A percentile compares a stretch with the other conserved stretches of the same genome.
These are phyloP conservation scores for Rhynchospora pubera DNA, from an alignment of 176 grass and related monocot genomes.

Conservation along the genomic window DNA sequence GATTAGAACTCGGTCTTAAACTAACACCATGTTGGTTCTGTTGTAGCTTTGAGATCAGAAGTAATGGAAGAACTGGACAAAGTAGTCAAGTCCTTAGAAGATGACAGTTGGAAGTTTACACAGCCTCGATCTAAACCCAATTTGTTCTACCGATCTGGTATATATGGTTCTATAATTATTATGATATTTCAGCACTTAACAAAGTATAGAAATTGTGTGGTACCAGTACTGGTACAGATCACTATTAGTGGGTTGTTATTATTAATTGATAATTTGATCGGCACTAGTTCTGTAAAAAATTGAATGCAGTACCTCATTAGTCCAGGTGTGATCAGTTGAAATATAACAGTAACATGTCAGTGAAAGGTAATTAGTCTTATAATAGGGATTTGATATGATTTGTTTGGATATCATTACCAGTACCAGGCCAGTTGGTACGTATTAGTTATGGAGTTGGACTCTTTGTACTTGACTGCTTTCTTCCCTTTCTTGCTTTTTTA, in stretches of 20 bases:
- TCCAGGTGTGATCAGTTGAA: not conserved
- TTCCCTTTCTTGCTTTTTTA: not conserved
- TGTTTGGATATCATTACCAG: too few species aligned
- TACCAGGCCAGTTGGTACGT: not conserved
- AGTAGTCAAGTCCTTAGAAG: slow-evolving; percentile 80
- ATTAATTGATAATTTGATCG: not conserved
- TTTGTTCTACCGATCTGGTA: slow-evolving; percentile 72
- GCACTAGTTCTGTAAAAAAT: not conserved
- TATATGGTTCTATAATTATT: slow-evolving; percentile 16
- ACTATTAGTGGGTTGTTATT: not conserved
- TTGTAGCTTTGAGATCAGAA: slow-evolving; percentile 64
- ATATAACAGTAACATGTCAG: too few species aligned
- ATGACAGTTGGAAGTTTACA: slow-evolving; percentile 84
- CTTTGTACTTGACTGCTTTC: not conserved
- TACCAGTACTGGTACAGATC: not conserved
- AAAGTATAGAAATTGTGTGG: not conserved
- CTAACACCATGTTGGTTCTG: not conserved
- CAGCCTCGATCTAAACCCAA: slow-evolving; percentile 70
- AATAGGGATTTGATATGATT: not conserved
- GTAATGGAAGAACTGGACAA: slow-evolving; percentile 73
- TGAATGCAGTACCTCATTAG: not conserved
- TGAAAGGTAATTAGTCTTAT: too few species aligned
- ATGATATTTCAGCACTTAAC: not conserved
- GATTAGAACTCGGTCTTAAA: not conserved
- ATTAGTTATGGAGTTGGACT: not conserved